Conservation (phyloP, 2,329 filamentous ascomycete genomes). For the Trichophyton rubrum region DNA sequence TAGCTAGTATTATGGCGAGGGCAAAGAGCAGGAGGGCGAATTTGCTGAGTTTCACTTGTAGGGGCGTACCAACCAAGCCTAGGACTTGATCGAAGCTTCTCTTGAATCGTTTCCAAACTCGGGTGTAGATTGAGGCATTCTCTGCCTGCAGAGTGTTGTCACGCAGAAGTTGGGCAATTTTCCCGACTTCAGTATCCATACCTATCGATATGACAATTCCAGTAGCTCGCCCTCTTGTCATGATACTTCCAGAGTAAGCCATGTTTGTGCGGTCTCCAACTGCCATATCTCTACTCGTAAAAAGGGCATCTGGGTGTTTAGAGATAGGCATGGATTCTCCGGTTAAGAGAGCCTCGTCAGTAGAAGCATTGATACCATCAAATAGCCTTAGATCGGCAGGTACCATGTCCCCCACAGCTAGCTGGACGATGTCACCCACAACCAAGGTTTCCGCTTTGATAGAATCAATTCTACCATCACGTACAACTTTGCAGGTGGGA, state of each 20-base stretch:
- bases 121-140: conserved; percentile 32
- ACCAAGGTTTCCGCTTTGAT: conserved; percentile 45
- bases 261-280: conserved; percentile 52
- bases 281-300: conserved; percentile 33
- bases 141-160: conserved; percentile 36
- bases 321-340: conserved; percentile 49
- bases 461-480: conserved; percentile 39
- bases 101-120: conserved; percentile 33
- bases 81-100: conserved; percentile 26
- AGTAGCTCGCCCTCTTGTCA: conserved; percentile 48
- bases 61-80: conserved; percentile 47
- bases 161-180: conserved; percentile 47
- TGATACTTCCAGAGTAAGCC: conserved; percentile 48
- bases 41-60: conserved; percentile 52
- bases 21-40: conserved; percentile 51
- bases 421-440: conserved; percentile 47
- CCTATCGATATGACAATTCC: conserved; percentile 51
- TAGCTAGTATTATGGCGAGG: conserved; percentile 49
- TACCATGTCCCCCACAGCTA: conserved; percentile 37
- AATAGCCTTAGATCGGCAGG: conserved; percentile 41
- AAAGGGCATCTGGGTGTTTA: conserved; percentile 38
- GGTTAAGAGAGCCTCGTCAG: conserved; percentile 50
- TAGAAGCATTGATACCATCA: conserved; percentile 47
- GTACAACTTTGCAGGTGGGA: conserved; percentile 39
- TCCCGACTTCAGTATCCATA: conserved; percentile 51